A percentile compares a stretch with the other conserved stretches of the same genome.
Conservation (phyloP, 108 stramenopile species). For the Nannochloropsis granulata region DNA sequence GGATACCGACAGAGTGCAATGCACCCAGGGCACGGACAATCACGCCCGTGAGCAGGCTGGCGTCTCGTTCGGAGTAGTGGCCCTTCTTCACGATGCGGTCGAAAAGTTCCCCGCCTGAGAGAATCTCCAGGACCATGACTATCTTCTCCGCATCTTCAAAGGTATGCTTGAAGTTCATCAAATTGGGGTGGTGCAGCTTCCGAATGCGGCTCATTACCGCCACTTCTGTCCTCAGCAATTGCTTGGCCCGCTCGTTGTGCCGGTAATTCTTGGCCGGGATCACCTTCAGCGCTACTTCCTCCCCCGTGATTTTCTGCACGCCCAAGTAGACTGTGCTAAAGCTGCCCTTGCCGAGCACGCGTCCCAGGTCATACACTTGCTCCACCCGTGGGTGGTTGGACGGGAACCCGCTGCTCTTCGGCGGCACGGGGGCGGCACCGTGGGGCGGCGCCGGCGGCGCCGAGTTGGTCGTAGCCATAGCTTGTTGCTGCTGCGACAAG, state of each 20-base stretch:
- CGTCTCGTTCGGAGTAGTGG: slow-evolving; percentile 59
- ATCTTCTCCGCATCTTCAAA: slow-evolving; percentile 8
- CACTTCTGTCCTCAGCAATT: not conserved
- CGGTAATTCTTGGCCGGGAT: not conserved
- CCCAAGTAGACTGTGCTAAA: not conserved
- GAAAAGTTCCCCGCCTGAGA: slow-evolving; percentile 76
- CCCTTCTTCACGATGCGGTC: slow-evolving; percentile 66
- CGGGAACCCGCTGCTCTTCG: not conserved
- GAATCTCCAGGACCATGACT: slow-evolving; percentile 61
- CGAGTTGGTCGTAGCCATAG: no score
- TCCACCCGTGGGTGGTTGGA: not conserved
- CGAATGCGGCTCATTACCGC: not conserved
- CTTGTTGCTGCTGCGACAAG: no score
- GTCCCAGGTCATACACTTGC: not conserved
- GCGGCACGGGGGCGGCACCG: no score
- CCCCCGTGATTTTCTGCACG: not conserved
- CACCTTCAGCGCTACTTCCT: not conserved
- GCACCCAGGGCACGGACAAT: slow-evolving; percentile 8
- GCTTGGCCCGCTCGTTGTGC: not conserved
- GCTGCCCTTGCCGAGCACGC: not conserved
- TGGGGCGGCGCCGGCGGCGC: no score
- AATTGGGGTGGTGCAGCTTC: slow-evolving; percentile 1
- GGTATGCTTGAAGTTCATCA: not conserved
- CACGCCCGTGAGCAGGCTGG: slow-evolving; percentile 11
- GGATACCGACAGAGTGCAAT: slow-evolving; percentile 6